Percentiles rank a stretch among this genome's conserved stretches.
Evolutionary conservation across 805 yeast genomes (phyloP).

Genomic region (Debaryomyces maramus): DNA sequence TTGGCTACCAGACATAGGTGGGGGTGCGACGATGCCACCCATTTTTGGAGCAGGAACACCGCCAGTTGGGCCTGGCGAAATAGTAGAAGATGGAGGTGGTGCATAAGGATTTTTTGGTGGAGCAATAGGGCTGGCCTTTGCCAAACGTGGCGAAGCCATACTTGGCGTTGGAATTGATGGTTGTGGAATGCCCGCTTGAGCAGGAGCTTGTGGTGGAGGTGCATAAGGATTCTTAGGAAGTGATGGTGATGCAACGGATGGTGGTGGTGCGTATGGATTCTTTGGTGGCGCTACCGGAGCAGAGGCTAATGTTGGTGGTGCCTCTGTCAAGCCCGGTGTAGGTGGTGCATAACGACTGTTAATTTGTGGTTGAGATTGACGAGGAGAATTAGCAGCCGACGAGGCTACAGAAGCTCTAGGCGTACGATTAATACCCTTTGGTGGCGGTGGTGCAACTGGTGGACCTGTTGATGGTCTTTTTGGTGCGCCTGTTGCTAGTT

Average conservation of each 20-base stretch:
- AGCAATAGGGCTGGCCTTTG: slow-evolving; percentile 7
- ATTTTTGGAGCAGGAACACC: slow-evolving; percentile 15
- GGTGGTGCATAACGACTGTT: slow-evolving; percentile 37
- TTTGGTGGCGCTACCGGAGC: slow-evolving; percentile 34
- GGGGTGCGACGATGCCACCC: slow-evolving; percentile 22
- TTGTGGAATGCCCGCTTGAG: slow-evolving; percentile 4
- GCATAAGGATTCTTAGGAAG: slow-evolving; percentile 23
- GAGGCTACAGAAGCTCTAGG: slow-evolving; percentile 20
- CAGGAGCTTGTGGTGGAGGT: slow-evolving; percentile 15
- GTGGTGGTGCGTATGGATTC: slow-evolving; percentile 28
- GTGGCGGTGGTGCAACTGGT: slow-evolving; percentile 29
- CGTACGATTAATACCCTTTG: slow-evolving; percentile 27
- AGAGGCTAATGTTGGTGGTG: slow-evolving; percentile 24
- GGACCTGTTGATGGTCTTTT: slow-evolving; percentile 22
- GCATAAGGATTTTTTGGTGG: slow-evolving; percentile 28
- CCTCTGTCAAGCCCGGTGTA: slow-evolving; percentile 19
- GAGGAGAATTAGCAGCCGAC: slow-evolving; percentile 13
- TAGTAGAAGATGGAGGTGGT: slow-evolving; percentile 14
- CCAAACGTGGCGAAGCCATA: slow-evolving; percentile 3
- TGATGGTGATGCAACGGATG: slow-evolving; percentile 12
- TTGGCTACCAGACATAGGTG: slow-evolving; percentile 13
- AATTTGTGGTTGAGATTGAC: slow-evolving; percentile 23
- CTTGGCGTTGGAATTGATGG: slow-evolving; percentile 8
- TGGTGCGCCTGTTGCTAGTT: slow-evolving; percentile 19
- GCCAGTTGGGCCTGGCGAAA: slow-evolving; percentile 14